A percentile compares a stretch with the other conserved stretches of the same genome.
phyloP scores from a whole-genome alignment of 2,329 filamentous ascomycete genomes.

The Teratosphaeria gauchensis region DNA sequence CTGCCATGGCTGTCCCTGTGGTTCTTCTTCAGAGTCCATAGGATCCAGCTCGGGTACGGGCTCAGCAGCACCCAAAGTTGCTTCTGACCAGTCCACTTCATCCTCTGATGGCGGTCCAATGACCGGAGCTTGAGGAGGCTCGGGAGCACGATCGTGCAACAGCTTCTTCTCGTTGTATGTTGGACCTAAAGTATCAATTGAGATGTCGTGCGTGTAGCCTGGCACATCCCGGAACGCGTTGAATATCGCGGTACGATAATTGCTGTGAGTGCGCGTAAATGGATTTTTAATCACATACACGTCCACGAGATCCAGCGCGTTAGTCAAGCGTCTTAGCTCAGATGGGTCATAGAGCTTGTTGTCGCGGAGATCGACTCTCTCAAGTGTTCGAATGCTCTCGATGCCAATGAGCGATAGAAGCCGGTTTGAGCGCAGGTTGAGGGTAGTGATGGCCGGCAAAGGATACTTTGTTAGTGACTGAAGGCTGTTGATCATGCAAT shows the following conservation, averaged over 20 bases:
- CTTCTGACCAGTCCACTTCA: slow-evolving; percentile 36
- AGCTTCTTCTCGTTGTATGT: slow-evolving; percentile 78
- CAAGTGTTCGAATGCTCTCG: slow-evolving; percentile 77
- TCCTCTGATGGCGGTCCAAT: slow-evolving; percentile 59
- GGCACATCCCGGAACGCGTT: slow-evolving; percentile 87
- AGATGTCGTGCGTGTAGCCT: slow-evolving; percentile 80
- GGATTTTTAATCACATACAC: slow-evolving; percentile 90
- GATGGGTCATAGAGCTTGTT: slow-evolving; percentile 85
- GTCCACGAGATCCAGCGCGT: slow-evolving; percentile 82
- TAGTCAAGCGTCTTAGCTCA: slow-evolving; percentile 79
- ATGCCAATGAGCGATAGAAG: slow-evolving; percentile 80
- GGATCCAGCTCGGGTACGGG: slow-evolving; percentile 1
- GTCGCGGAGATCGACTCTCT: slow-evolving; percentile 82
- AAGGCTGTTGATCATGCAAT: slow-evolving; percentile 95
- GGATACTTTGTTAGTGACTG: slow-evolving; percentile 79
- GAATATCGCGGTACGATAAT: slow-evolving; percentile 85
- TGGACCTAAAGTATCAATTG: slow-evolving; percentile 76
- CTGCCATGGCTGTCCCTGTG: slow-evolving; percentile 3
- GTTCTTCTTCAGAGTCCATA: not conserved
- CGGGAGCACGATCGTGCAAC: slow-evolving; percentile 69
- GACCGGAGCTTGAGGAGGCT: slow-evolving; percentile 66
- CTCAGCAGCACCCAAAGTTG: slow-evolving; percentile 1
- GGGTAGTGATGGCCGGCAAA: slow-evolving; percentile 81
- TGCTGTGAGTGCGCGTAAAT: slow-evolving; percentile 75
- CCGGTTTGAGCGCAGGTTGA: slow-evolving; percentile 85